These are phyloP conservation scores for Aspergillus mulundensis DNA, from an alignment of 495 filamentous ascomycete species.

Conservation along the genomic window DNA sequence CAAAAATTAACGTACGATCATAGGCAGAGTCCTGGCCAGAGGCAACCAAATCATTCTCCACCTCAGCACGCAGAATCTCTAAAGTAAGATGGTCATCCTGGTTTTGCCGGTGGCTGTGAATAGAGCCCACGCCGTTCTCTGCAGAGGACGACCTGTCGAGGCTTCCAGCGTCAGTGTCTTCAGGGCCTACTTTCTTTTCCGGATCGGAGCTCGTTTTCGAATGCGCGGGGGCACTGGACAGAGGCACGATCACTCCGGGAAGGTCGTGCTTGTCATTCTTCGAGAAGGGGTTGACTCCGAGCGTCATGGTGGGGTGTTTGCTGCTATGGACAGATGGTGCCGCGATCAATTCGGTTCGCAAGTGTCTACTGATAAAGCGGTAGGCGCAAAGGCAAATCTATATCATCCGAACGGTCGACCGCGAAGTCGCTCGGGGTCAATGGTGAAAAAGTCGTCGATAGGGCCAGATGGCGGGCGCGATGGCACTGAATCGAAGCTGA, in stretches of 20 bases:
- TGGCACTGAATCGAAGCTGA: slow-evolving; percentile 6
- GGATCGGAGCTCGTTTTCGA: slow-evolving; percentile 17
- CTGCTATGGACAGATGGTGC: slow-evolving; percentile 15
- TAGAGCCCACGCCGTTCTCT: slow-evolving; percentile 30
- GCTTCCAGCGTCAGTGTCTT: slow-evolving; percentile 25
- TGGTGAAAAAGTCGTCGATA: slow-evolving; percentile 1
- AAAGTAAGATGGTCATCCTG: slow-evolving; percentile 33
- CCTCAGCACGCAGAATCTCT: slow-evolving; percentile 45
- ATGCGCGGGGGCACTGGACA: slow-evolving; percentile 39
- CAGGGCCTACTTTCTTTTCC: slow-evolving; percentile 25
- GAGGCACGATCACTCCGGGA: slow-evolving; percentile 49
- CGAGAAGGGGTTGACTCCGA: slow-evolving; percentile 48
- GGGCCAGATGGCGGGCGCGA: slow-evolving; percentile 15
- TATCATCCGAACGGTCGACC: background rate
- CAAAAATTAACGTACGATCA: slow-evolving; percentile 45
- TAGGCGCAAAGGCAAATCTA: slow-evolving; percentile 11
- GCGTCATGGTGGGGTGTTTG: slow-evolving; percentile 26
- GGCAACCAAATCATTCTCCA: slow-evolving; percentile 42
- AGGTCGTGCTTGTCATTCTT: slow-evolving; percentile 45
- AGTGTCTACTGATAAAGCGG: slow-evolving; percentile 1
- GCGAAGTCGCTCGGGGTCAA: background rate
- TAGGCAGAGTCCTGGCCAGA: slow-evolving; percentile 47
- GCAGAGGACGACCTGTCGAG: slow-evolving; percentile 29
- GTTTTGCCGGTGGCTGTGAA: slow-evolving; percentile 19
- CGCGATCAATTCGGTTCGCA: background rate